Evolutionary conservation across 2,329 filamentous ascomycete species (phyloP).

Genomic region (Verruconis gallopava): DNA sequence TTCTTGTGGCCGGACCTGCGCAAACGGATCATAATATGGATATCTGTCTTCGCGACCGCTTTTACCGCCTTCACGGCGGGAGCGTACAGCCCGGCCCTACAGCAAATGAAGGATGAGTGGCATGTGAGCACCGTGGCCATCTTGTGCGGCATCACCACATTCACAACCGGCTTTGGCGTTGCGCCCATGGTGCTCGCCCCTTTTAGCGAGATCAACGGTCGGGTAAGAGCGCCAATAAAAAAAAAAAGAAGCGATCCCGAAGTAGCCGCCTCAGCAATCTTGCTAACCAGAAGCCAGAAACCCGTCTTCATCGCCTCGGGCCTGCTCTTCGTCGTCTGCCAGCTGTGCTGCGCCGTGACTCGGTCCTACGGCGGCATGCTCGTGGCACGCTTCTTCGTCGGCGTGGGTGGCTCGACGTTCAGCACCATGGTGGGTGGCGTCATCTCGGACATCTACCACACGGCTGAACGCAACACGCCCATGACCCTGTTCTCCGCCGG

Average conservation of each 20-base stretch:
- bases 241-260: no score
- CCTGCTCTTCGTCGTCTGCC: constrained; percentile 55
- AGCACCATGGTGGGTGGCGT: constrained; percentile 89
- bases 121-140: constrained; percentile 51
- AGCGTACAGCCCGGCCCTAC: constrained; percentile 58
- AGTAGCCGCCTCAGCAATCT: background rate
- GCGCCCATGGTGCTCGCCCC: constrained; percentile 83
- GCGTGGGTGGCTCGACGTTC: constrained; percentile 65
- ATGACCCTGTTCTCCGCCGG: constrained; percentile 81
- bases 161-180: constrained; percentile 67
- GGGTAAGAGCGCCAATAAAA: constrained; percentile 22
- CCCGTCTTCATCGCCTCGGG: constrained; percentile 70
- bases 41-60: constrained; percentile 65
- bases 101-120: constrained; percentile 54
- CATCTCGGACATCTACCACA: constrained; percentile 68
- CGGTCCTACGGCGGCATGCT: constrained; percentile 59
- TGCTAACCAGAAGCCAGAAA: constrained; percentile 25
- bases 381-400: constrained; percentile 60
- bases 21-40: constrained; percentile 57
- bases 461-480: constrained; percentile 67
- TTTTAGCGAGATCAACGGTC: constrained; percentile 77
- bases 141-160: constrained; percentile 66
- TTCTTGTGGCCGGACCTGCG: constrained; percentile 57
- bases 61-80: constrained; percentile 73
- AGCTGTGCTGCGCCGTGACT: constrained; percentile 62